Percentiles rank a stretch among this genome's conserved stretches.
These are phyloP conservation scores for Hypoxylon perforatum DNA, from an alignment of 495 filamentous ascomycete genomes.

Conservation along the genomic window DNA sequence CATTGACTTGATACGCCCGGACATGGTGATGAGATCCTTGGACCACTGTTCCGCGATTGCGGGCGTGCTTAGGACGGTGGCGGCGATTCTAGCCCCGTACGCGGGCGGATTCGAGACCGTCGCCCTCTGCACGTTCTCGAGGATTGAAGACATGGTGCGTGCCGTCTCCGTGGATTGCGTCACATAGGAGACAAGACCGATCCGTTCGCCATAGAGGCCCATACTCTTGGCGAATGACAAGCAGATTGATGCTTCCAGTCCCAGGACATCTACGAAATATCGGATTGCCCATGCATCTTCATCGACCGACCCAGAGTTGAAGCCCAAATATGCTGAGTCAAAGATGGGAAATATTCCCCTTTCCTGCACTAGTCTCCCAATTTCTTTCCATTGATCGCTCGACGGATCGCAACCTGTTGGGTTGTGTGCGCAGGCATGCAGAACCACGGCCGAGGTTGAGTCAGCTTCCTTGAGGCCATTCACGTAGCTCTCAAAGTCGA, in stretches of 20 bases:
- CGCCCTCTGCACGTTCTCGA: conserved; percentile 33
- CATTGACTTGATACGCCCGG: conserved; percentile 59
- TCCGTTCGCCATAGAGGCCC: conserved; percentile 65
- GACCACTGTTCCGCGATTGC: conserved; percentile 60
- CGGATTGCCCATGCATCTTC: conserved; percentile 66
- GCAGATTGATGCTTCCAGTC: conserved; percentile 60
- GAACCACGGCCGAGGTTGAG: conserved; percentile 58
- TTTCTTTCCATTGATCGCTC: conserved; percentile 65
- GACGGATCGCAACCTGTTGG: conserved; percentile 65
- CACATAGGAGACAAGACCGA: conserved; percentile 62
- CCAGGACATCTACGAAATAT: conserved; percentile 51
- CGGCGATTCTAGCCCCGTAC: conserved; percentile 61
- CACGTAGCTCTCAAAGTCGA: conserved; percentile 30
- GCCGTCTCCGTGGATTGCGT: conserved; percentile 55
- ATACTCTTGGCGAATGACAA: conserved; percentile 69
- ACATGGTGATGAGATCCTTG: conserved; percentile 62
- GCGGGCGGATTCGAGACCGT: conserved; percentile 63
- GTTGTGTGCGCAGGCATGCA: conserved; percentile 68
- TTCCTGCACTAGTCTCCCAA: conserved; percentile 61
- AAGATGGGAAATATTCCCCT: conserved; percentile 67
- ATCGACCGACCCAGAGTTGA: conserved; percentile 63
- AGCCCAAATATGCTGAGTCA: conserved; percentile 65
- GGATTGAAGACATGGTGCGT: conserved; percentile 33
- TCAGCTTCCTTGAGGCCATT: conserved; percentile 43
- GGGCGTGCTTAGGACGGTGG: conserved; percentile 57